Base-by-base conservation (phyloP, 495 filamentous ascomycete genomes). In the Glonium stellatum region DNA sequence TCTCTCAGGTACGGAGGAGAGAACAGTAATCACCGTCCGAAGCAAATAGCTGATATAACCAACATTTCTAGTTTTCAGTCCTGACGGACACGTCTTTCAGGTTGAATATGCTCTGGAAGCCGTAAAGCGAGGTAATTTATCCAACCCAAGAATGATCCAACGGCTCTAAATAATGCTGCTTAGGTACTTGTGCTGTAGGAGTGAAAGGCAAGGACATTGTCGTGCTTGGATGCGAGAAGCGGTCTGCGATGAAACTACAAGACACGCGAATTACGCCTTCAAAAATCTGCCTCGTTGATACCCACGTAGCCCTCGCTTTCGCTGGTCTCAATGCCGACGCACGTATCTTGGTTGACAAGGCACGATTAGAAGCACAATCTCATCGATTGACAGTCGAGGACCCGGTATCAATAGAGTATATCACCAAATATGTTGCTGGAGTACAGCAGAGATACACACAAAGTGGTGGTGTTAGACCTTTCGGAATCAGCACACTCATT, bases 81-180 rank as follows among this genome's bases (percentile, higher is more conserved):
- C 93, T 65, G 93, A 98, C 77, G 93, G 93, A 75, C 93, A 98
- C 78, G 92, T 98, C 67, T 97, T 98, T 80, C 93, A 98, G 75
- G 93, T 98, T 68, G 93, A 98, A 80, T 98, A 98, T 81, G 93
- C 93, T 58, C 87, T 95, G 62, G 93, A 98, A 80, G 93, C 93
- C 57, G 93, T 98, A 59, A 98, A 98, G 78, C 78, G 93, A 89
- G 93, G 92, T 95, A 80, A 57, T 67, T 68, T 19, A 39, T 15
- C 46, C 34, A 15, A 12, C 25, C 21, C 21, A 23, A 31, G 64
- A 56, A 18, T 46, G 34, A 55, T 41, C 21, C 27, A 25, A 37
- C 39, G 13, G 18, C 11, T 18, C 5, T 21, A 19, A 27, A 23
- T 58, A 55, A 60, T 23, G 12, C 41, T 27, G n/a, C 12, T 48